Evolutionary conservation across 23 red algal genomes (phyloP).

Genomic region (Cyanidiococcus yangmingshanensis): DNA sequence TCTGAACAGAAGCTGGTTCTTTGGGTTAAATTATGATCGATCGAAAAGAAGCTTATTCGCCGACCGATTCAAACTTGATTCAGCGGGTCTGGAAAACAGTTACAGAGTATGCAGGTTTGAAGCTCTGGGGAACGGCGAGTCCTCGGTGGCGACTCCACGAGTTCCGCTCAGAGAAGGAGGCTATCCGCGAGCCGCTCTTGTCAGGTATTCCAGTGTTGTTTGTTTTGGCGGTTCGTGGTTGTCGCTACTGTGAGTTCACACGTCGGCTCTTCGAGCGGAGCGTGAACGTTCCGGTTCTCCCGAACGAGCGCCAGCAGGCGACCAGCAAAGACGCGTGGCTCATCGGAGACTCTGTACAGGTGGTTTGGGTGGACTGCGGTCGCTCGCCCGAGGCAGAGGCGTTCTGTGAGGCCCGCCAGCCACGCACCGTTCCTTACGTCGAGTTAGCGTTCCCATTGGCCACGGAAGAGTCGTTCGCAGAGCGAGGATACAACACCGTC

Average conservation of each 20-base stretch:
- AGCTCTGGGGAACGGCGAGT: not conserved
- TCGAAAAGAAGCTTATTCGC: no score
- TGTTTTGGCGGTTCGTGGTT: slow-evolving; percentile 6
- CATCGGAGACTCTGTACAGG: not conserved
- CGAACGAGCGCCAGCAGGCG: not conserved
- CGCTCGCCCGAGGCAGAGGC: not conserved
- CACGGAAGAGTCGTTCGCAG: not conserved
- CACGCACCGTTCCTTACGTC: not conserved
- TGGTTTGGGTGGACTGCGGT: slow-evolving; percentile 12
- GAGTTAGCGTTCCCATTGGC: not conserved
- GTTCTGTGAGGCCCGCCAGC: not conserved
- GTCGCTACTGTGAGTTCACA: slow-evolving; percentile 4
- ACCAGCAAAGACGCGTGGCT: not conserved
- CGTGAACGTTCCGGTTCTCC: not conserved
- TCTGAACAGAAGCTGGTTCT: no score
- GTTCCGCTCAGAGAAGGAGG: not conserved
- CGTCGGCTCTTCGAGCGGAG: not conserved
- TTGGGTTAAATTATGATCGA: no score
- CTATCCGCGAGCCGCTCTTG: slow-evolving; percentile 5
- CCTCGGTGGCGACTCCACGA: not conserved
- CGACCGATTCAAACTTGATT: not conserved
- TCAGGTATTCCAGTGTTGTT: not conserved
- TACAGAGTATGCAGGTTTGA: not conserved
- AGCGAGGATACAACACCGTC: not conserved
- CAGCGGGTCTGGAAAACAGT: not conserved